Base-by-base conservation (phyloP, 2,329 filamentous ascomycete genomes). In the Ceratocystis harringtonii region DNA sequence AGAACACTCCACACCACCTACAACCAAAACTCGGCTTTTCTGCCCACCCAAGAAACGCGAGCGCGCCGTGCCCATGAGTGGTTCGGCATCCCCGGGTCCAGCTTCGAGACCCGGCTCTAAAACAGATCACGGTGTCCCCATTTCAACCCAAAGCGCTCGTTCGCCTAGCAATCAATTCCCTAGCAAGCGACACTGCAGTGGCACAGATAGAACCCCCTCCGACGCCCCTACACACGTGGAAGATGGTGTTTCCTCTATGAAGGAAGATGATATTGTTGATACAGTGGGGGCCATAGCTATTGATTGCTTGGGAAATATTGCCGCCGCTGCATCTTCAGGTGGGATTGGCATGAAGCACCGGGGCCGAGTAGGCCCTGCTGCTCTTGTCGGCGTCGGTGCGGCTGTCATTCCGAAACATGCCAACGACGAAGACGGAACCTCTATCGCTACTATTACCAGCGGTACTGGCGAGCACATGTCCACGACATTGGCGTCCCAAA, bases 381-480 rank as follows among this genome's bases (percentile, higher is more conserved):
- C 94, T 22, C 81, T 99, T 17, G 89, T 97, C 15, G 92, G 94
- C 6, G 84, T 97, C 64, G 94, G 94, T 65, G 92, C 91, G 22
- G 88, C 90, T 44, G 87, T 99, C 32, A 83, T 96, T n/a, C 92
- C 92, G 1, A 78, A 80, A 30, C 84, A 91, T 68, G 78, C 82
- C 1, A 80, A 83, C 36, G 92, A 96, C 71, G 78, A 82, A 5
- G 84, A 89, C 1, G 78, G 80, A 58, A 81, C 84, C 6, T 84
- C 82, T 58, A 90, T 96, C 32, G 92, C 90, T 36, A 85, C 87
- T 30, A 90, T 96, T 25, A 95, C 91, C 48, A 96, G 90, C 72
- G 94, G 94, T 32, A 99, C 94, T 2, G 94, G 94, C 61, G 94
- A 99, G 76, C 94, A 99, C 73, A 99, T 99, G 88, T 89, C 91